Evolutionary conservation across 495 filamentous ascomycete species (phyloP), one percentile per base, ranked within the genome.

Genomic region (Friedmanniomyces simplex): DNA sequence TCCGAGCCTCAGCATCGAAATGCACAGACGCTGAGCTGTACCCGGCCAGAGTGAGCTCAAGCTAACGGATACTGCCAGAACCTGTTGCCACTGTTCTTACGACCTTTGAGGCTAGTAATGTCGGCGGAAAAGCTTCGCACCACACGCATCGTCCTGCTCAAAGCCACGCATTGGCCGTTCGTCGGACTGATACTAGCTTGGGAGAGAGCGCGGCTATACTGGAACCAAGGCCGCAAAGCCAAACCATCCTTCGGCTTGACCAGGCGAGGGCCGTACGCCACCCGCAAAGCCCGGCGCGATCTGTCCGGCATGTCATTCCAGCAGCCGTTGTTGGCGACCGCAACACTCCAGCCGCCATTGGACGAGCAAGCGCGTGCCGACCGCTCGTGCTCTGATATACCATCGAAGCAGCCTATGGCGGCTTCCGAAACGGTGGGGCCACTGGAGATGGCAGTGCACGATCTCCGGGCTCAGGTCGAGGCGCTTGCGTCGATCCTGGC

Each of bases 31-130:
- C 28, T 4, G 28, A 10, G 28, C 28, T 10, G 10, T 32, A 3
- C n/a, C n/a, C n/a, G n/a, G n/a, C n/a, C n/a, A n/a, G n/a, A n/a
- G n/a, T 32, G 10, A 3, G 28, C 28, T 32, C 10, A 10, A 10
- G 28, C 39, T 43, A 43, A 43, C 39, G 5, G 2, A 16, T 25
- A 25, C 7, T 49, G 4, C 21, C 66, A 87, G 84, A 96, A 96
- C 69, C 77, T 97, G 18, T 78, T 96, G 42, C 85, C 91, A 0
- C 78, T 95, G 43, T 79, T 90, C 58, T 84, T 96, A 63, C 85
- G 91, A 37, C 91, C 91, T 0, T 73, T 95, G 57, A 80, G 91
- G 59, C 72, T 95, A 24, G 79, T 91, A 58, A 63, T 95, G 21
- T 76, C 87, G 1, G 79, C 87, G 12, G 82, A 84, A 58, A 77